Evolutionary conservation across 495 filamentous ascomycete genomes (phyloP).

Genomic region (Venustampulla echinocandica): DNA sequence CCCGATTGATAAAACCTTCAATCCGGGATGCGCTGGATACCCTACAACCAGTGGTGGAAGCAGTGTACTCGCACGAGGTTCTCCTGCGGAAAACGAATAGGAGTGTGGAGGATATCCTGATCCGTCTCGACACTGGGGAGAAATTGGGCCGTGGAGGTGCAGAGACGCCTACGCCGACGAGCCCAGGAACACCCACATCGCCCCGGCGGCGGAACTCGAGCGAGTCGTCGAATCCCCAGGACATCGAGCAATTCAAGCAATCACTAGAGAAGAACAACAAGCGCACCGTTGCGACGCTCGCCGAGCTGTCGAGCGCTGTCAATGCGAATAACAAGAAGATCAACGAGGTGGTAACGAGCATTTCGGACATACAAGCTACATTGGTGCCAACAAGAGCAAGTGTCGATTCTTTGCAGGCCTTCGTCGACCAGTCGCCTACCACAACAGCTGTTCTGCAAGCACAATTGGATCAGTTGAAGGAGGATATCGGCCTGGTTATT

Average conservation of each 20-base stretch:
- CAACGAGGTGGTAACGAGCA: constrained; percentile 8
- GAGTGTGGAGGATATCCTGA: constrained; percentile 21
- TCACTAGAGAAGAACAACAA: constrained; percentile 14
- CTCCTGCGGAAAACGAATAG: constrained; percentile 20
- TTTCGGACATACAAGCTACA: constrained; percentile 7
- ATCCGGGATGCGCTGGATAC: constrained; percentile 23
- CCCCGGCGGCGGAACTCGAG: not conserved
- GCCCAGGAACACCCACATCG: not conserved
- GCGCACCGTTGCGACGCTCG: constrained; percentile 6
- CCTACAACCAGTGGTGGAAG: constrained; percentile 22
- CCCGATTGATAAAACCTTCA: constrained; percentile 20
- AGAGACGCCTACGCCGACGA: not conserved
- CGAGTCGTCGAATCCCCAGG: not conserved
- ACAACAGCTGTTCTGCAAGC: constrained; percentile 16
- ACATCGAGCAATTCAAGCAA: constrained; percentile 10
- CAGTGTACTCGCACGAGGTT: constrained; percentile 21
- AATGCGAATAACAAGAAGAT: constrained; percentile 16
- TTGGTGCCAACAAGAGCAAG: constrained; percentile 8
- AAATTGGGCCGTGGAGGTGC: not conserved
- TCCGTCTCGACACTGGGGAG: constrained; percentile 12
- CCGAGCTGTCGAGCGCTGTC: constrained; percentile 18
- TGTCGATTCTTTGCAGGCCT: constrained; percentile 9
- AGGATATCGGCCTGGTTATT: constrained; percentile 14
- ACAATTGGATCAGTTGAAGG: constrained; percentile 21
- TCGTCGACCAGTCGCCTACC: constrained; percentile 16